phyloP scores from a whole-genome alignment of 73 alveolate genomes.

The Vitrella brassicaformis region DNA sequence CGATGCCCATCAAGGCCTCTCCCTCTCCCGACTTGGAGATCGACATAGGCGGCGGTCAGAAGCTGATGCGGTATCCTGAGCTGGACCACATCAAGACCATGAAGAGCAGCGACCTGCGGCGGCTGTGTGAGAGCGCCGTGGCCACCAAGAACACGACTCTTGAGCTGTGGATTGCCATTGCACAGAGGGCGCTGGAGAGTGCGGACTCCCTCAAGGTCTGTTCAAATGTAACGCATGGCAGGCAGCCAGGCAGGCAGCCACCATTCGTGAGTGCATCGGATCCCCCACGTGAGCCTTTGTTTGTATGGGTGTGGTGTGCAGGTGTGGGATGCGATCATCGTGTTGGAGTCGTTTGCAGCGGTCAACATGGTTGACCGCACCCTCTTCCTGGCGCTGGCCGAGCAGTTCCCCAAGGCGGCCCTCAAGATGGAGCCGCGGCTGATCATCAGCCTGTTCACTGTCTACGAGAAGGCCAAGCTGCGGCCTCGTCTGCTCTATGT shows the following conservation, averaged over 20 bases:
- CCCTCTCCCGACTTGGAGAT: too few relatives aligned
- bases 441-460: not conserved
- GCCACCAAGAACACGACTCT: not conserved
- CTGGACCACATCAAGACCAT: not conserved
- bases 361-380: not conserved
- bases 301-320: too few relatives aligned
- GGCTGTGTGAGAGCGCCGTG: slow-evolving; percentile 12
- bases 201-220: not conserved
- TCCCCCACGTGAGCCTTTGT: too few relatives aligned
- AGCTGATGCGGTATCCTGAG: too few relatives aligned
- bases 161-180: not conserved
- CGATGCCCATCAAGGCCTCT: too few relatives aligned
- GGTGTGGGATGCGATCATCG: too few relatives aligned
- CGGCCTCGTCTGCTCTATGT: not conserved
- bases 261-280: too few relatives aligned
- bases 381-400: not conserved
- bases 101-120: not conserved
- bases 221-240: too few relatives aligned
- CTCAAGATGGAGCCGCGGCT: not conserved
- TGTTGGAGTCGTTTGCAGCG: not conserved
- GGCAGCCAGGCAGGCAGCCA: not conserved
- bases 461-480: not conserved
- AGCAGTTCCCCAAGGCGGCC: not conserved
- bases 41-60: too few relatives aligned
- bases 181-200: not conserved